phyloP scores from a whole-genome alignment of 2,329 filamentous ascomycete species.

The Sarocladium brachiariae region DNA sequence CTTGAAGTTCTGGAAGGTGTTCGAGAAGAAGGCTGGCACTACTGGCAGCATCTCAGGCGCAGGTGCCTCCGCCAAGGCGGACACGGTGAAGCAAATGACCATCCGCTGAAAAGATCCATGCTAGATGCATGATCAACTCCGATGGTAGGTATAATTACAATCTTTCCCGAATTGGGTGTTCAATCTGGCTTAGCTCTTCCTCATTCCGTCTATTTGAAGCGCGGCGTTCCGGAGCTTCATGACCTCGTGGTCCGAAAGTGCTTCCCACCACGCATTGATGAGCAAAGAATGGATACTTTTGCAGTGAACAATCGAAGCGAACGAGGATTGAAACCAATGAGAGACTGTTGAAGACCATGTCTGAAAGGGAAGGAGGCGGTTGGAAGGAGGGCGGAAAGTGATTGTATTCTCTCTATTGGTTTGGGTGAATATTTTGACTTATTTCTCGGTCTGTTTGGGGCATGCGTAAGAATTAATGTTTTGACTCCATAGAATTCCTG shows the following conservation, averaged over 20 bases:
- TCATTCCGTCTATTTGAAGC: conserved; percentile 38
- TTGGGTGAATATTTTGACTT: background rate
- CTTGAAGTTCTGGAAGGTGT: conserved; percentile 99
- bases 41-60: conserved; percentile 57
- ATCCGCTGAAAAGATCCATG: conserved; percentile 55
- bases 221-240: conserved; percentile 40
- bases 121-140: conserved; percentile 5
- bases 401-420: background rate
- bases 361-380: background rate
- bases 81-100: conserved; percentile 92
- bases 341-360: background rate
- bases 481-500: background rate
- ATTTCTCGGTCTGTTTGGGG: background rate
- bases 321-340: conserved; percentile 18
- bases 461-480: background rate
- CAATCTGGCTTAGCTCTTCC: conserved; percentile 27
- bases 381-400: background rate
- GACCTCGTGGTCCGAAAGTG: conserved; percentile 43
- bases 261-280: conserved; percentile 30
- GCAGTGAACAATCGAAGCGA: conserved; percentile 19
- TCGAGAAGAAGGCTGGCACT: conserved; percentile 91
- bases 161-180: conserved; percentile 15
- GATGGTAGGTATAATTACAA: conserved; percentile 40
- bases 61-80: conserved; percentile 68
- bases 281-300: conserved; percentile 1